phyloP scores from a whole-genome alignment of 2,329 filamentous ascomycete genomes.

The Apiospora marii region DNA sequence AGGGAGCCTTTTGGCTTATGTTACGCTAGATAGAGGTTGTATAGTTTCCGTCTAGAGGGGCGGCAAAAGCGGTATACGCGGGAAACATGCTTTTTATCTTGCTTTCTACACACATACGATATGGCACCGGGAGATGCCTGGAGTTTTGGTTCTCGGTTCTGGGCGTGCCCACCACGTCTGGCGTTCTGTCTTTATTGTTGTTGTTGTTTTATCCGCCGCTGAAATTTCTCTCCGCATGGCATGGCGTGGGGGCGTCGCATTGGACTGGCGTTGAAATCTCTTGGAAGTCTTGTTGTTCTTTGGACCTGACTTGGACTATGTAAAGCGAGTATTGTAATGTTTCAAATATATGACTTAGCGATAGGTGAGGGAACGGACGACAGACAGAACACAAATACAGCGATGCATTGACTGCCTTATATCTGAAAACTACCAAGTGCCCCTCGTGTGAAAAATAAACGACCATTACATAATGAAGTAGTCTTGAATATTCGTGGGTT shows the following conservation, averaged over 20 bases:
- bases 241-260: slow-evolving; percentile 15
- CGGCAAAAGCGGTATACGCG: background rate
- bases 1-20: slow-evolving; percentile 8
- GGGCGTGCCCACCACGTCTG: background rate
- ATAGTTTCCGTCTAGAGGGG: background rate
- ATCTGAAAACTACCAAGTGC: background rate
- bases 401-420: slow-evolving; percentile 9
- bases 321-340: slow-evolving; percentile 24
- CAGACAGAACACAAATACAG: slow-evolving; percentile 11
- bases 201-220: background rate
- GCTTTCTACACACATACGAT: slow-evolving; percentile 1
- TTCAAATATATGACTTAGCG: slow-evolving; percentile 9
- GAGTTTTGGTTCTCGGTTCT: background rate
- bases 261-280: slow-evolving; percentile 1
- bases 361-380: slow-evolving; percentile 8
- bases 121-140: background rate
- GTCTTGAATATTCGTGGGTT: no score
- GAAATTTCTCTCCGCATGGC: slow-evolving; percentile 14
- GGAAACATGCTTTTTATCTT: slow-evolving; percentile 1
- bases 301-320: slow-evolving; percentile 20
- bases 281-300: background rate
- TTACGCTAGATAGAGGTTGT: slow-evolving; percentile 14
- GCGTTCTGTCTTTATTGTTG: background rate
- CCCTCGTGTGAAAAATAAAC: background rate
- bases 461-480: background rate